These are phyloP conservation scores for Cryptococcus maquisensis DNA, from an alignment of 1,284 basidiomycete species.

Conservation along the genomic window DNA sequence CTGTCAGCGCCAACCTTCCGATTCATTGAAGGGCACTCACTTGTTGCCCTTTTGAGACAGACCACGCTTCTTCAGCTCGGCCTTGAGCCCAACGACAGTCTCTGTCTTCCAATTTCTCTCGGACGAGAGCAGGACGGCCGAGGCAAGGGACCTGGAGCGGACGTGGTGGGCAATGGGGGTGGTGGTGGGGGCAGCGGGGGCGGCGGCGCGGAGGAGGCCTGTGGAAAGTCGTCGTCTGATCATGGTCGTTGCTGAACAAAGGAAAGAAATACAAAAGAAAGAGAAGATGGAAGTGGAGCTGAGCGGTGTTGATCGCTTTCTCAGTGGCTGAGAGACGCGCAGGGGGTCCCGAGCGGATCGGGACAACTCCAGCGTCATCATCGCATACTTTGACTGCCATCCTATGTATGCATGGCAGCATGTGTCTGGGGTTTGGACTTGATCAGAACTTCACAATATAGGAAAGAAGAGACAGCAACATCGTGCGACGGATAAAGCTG, in stretches of 20 bases:
- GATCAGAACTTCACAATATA: too few relatives aligned
- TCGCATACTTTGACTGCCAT: too few relatives aligned
- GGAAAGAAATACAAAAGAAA: not conserved
- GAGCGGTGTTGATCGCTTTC: slow-evolving; percentile 3
- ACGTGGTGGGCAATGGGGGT: slow-evolving; percentile 2
- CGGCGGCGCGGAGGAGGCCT: slow-evolving; percentile 32
- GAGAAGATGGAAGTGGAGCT: not conserved
- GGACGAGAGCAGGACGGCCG: slow-evolving; percentile 62
- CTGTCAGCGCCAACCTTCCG: not conserved
- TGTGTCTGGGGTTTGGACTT: too few relatives aligned
- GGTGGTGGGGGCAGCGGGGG: slow-evolving; percentile 4
- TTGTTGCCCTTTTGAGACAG: slow-evolving; percentile 58
- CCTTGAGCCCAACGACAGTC: slow-evolving; percentile 59
- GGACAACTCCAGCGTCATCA: too few relatives aligned
- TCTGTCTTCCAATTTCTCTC: slow-evolving; percentile 59
- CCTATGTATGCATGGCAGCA: too few relatives aligned
- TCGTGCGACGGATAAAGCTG: too few relatives aligned
- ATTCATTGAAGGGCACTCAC: slow-evolving; percentile 19
- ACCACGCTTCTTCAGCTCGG: slow-evolving; percentile 62
- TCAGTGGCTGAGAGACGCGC: not conserved
- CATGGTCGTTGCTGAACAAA: slow-evolving; percentile 31
- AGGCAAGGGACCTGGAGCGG: slow-evolving; percentile 52
- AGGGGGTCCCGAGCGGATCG: too few relatives aligned
- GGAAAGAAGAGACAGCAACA: too few relatives aligned
- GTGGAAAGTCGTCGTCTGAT: slow-evolving; percentile 41